Percentiles rank a stretch among this genome's conserved stretches.
Evolutionary conservation across 1,139 yeast genomes (phyloP).

Genomic region (Candida glucosophila): DNA sequence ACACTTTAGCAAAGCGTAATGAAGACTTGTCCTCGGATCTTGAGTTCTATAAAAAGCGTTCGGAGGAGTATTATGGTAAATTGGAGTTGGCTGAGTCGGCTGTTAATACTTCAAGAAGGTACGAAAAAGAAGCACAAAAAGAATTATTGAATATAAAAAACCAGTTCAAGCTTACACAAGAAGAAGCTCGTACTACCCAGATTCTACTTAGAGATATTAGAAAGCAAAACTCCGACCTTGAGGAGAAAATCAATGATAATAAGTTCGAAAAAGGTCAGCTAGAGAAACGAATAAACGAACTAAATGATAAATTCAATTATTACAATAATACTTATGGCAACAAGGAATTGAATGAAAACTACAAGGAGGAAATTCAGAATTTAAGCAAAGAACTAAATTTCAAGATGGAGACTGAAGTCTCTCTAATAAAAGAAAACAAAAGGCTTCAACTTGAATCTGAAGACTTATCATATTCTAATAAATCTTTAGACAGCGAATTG

Average conservation of each 20-base stretch:
- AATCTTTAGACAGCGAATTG: constrained; percentile 44
- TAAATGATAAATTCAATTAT: constrained; percentile 48
- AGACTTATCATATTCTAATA: constrained; percentile 37
- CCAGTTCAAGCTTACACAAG: constrained; percentile 44
- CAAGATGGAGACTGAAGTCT: constrained; percentile 55
- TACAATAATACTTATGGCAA: constrained; percentile 42
- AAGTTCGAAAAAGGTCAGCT: constrained; percentile 46
- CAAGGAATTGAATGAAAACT: constrained; percentile 32
- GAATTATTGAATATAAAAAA: constrained; percentile 52
- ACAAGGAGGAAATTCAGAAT: constrained; percentile 49
- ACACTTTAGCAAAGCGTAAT: constrained; percentile 43
- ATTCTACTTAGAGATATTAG: constrained; percentile 49
- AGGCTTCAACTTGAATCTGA: constrained; percentile 56
- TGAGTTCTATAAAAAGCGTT: constrained; percentile 58
- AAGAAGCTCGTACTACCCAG: constrained; percentile 55
- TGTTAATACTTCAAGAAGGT: constrained; percentile 51
- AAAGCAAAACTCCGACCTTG: constrained; percentile 44
- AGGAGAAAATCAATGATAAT: constrained; percentile 52
- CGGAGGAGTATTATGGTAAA: constrained; percentile 68
- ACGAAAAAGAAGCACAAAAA: constrained; percentile 46
- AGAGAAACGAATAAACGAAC: constrained; percentile 30
- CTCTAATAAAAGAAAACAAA: constrained; percentile 55
- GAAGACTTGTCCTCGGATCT: constrained; percentile 45
- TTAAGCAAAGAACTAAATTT: constrained; percentile 51
- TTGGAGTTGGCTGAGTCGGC: constrained; percentile 77